These are phyloP conservation scores for Nematodospora anomalae DNA, from an alignment of 1,139 yeast species.

Conservation along the genomic window DNA sequence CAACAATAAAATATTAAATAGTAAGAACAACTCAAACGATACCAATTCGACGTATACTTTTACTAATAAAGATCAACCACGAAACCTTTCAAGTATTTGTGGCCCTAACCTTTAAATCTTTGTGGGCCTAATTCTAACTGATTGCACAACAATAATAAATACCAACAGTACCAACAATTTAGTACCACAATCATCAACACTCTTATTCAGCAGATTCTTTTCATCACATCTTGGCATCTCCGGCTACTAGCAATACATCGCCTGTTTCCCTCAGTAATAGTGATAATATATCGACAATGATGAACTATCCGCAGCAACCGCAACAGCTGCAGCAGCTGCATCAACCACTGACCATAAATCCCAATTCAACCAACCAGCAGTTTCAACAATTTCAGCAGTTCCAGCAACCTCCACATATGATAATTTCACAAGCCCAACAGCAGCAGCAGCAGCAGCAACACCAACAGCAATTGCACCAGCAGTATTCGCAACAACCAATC, in stretches of 20 bases:
- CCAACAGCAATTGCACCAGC: conserved; percentile 11
- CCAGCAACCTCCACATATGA: conserved; percentile 5
- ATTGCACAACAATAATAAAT: too few relatives aligned
- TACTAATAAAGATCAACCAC: conserved; percentile 1
- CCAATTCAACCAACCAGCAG: conserved; percentile 2
- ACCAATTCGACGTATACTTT: background rate
- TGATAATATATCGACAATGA: conserved; percentile 3
- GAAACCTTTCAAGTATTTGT: background rate
- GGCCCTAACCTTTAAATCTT: too few relatives aligned
- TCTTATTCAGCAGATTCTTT: background rate
- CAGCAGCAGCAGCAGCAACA: conserved; percentile 11
- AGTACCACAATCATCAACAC: background rate
- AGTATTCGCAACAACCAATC: conserved; percentile 11
- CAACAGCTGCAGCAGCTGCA: conserved; percentile 5
- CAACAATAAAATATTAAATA: background rate
- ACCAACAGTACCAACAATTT: background rate
- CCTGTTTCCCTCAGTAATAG: background rate
- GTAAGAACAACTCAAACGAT: background rate
- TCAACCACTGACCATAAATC: conserved; percentile 1
- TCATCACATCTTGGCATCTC: background rate
- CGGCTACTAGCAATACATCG: conserved; percentile 1
- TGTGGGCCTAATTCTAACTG: too few relatives aligned
- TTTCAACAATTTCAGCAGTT: conserved; percentile 8
- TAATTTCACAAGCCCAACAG: too few relatives aligned
- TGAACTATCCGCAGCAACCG: conserved; percentile 7